Evolutionary conservation across 2,329 filamentous ascomycete species (phyloP), one percentile per base, ranked within the genome.

Genomic region (Epichloe hybrida): DNA sequence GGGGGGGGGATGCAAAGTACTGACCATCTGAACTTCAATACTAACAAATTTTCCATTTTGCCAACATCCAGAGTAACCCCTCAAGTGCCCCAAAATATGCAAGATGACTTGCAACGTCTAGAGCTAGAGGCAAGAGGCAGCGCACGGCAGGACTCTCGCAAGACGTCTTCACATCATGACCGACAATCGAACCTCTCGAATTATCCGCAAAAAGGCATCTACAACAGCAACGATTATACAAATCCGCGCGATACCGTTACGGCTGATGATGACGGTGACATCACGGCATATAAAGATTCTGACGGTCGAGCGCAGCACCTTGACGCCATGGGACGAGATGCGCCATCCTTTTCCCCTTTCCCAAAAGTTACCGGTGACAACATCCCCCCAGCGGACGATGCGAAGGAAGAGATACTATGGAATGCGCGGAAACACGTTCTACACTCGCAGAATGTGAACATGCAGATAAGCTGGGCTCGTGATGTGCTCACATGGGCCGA

Each of bases 401-500:
- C 96, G 63, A 90, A 94, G 68, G 93, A 96, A 67, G 82, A 85
- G 34, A 89, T 88, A 46, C 70, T 98, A 49, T 93, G 94, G 71
- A 84, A 83, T 64, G 88, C 89, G 36, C 82, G 91, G 51, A 72
- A 86, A 54, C 79, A 86, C 53, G 91, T 97, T 37, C 75, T 98
- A 55, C 88, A 89, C 63, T 95, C 89, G 45, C 94, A 94, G 62
- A 90, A 98, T 65, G 88, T 94, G 46, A 84, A 94, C 59, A 94
- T 95, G 81, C 93, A 98, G 71, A 77, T 98, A 61, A 88, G 88
- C 54, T 98, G 93, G 93, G 91, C 93, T 40, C 86, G 94, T 63
- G 93, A 97, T 68, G 84, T 89, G 43, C 76, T 98, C 53, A 81
- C 83, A 49, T 96, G 89, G 73, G 88, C 91, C 35, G 91, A 96